These are phyloP conservation scores for Quercus phellos DNA, from an alignment of 331 rosid genomes.

Conservation along the genomic window DNA sequence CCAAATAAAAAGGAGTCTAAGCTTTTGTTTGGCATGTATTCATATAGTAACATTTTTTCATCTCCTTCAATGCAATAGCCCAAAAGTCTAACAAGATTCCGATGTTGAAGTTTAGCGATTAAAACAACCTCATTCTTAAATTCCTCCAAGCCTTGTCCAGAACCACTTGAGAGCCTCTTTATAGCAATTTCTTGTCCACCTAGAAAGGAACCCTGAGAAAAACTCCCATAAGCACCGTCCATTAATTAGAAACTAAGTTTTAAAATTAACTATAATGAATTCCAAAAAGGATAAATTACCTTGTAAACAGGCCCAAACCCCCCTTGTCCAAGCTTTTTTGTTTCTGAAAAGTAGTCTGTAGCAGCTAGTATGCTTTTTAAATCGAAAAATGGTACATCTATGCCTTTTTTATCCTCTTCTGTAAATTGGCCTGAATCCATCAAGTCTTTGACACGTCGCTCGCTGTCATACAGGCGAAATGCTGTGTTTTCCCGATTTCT, in stretches of 20 bases:
- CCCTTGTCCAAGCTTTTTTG: slow-evolving; percentile 4
- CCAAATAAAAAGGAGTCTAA: slow-evolving; percentile 23
- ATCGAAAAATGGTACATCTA: slow-evolving; percentile 40
- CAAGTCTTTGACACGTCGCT: slow-evolving; percentile 31
- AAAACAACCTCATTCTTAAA: background rate
- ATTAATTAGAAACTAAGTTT: too few relatives aligned
- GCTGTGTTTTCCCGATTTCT: slow-evolving; percentile 8
- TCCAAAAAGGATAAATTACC: background rate
- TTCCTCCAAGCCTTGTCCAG: background rate
- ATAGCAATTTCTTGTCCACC: background rate
- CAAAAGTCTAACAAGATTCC: background rate
- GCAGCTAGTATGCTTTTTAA: slow-evolving; percentile 33
- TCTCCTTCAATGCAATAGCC: background rate
- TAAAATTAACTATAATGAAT: too few relatives aligned
- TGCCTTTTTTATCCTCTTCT: slow-evolving; percentile 35
- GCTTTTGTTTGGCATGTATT: slow-evolving; percentile 11
- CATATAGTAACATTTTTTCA: background rate
- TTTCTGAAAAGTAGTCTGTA: slow-evolving; percentile 27
- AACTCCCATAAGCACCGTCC: background rate
- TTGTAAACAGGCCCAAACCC: background rate
- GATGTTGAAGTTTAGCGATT: background rate
- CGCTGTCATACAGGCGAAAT: slow-evolving; percentile 28
- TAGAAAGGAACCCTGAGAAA: background rate
- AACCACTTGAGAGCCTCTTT: background rate
- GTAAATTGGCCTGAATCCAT: slow-evolving; percentile 27